Conservation (phyloP, 257 asterid genomes). For the Nicotiana noctiflora region DNA sequence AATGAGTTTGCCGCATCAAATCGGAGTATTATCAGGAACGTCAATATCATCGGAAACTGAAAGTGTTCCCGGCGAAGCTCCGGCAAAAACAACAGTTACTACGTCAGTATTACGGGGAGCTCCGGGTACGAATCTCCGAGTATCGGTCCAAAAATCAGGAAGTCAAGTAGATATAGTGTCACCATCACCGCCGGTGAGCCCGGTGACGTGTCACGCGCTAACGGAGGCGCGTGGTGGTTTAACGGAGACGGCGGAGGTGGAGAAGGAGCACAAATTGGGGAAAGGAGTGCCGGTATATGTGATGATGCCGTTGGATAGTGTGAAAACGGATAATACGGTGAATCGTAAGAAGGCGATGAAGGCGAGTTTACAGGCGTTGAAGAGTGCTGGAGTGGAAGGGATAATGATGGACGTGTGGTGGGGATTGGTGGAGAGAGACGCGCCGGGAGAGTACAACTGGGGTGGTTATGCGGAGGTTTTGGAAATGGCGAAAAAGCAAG, state of each 20-base stretch:
- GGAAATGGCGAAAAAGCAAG: slow-evolving; percentile 90
- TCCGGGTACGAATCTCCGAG: slow-evolving; percentile 42
- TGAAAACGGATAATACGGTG: slow-evolving; percentile 72
- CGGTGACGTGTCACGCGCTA: slow-evolving; percentile 68
- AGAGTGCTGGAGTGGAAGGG: slow-evolving; percentile 93
- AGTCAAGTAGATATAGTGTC: slow-evolving; percentile 46
- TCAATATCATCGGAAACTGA: slow-evolving; percentile 34
- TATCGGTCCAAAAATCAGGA: slow-evolving; percentile 31
- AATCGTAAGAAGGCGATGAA: slow-evolving; percentile 92
- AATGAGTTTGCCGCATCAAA: slow-evolving; percentile 79
- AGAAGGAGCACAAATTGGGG: slow-evolving; percentile 17
- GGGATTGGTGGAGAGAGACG: slow-evolving; percentile 86
- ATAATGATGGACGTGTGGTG: slow-evolving; percentile 99
- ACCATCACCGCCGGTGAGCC: slow-evolving; percentile 80
- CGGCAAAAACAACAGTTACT: slow-evolving; percentile 27
- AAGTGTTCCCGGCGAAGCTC: slow-evolving; percentile 23
- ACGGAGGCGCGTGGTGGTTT: slow-evolving; percentile 19
- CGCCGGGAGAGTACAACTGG: slow-evolving; percentile 77
- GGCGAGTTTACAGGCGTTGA: slow-evolving; percentile 90
- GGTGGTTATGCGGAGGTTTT: slow-evolving; percentile 79
- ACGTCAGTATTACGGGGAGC: slow-evolving; percentile 56
- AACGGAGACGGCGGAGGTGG: not conserved
- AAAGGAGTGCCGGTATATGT: slow-evolving; percentile 88
- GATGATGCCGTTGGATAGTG: slow-evolving; percentile 98
- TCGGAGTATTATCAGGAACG: slow-evolving; percentile 63